Conservation (phyloP, 2,329 filamentous ascomycete species). For the Microcyclosporella mali region DNA sequence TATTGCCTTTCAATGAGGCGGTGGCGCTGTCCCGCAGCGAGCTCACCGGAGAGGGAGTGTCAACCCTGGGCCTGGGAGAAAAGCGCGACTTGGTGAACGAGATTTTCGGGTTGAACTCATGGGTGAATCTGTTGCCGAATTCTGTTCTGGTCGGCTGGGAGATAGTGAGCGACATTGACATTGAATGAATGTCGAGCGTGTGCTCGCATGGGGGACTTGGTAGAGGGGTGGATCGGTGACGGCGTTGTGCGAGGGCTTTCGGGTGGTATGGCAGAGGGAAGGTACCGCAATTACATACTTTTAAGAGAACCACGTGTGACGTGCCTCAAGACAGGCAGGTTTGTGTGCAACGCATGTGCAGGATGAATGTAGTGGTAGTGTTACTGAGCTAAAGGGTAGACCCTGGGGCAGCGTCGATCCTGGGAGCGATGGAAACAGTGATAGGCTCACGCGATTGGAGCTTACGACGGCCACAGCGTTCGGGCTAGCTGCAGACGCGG, state of each 20-base stretch:
- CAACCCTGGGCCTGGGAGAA: conserved; percentile 37
- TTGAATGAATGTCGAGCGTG: conserved; percentile 18
- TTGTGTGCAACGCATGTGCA: conserved; percentile 7
- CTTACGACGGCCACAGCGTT: conserved; percentile 10
- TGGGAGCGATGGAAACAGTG: conserved; percentile 8
- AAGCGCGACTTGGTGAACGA: conserved; percentile 35
- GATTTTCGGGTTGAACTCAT: conserved; percentile 44
- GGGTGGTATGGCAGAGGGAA: conserved; percentile 5
- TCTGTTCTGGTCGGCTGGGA: conserved; percentile 43
- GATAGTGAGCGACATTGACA: conserved; percentile 47
- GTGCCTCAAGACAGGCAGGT: conserved; percentile 12
- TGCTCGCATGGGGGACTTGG: conserved; percentile 11
- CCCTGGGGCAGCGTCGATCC: conserved; percentile 19
- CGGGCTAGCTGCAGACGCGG: conserved; percentile 18
- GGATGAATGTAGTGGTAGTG: conserved; percentile 4
- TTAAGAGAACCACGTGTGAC: conserved; percentile 12
- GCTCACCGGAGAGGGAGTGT: conserved; percentile 30
- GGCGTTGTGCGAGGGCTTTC: conserved; percentile 5
- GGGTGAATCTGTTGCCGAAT: conserved; percentile 42
- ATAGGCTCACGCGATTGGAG: conserved; percentile 12
- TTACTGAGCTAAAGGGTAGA: conserved; percentile 16
- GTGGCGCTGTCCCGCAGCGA: conserved; percentile 39
- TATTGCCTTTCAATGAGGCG: conserved; percentile 29
- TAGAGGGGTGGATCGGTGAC: not conserved
- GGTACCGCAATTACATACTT: conserved; percentile 15